Conservation (phyloP, 176 grass and related monocot species). For the Cenchrus fungigraminus region DNA sequence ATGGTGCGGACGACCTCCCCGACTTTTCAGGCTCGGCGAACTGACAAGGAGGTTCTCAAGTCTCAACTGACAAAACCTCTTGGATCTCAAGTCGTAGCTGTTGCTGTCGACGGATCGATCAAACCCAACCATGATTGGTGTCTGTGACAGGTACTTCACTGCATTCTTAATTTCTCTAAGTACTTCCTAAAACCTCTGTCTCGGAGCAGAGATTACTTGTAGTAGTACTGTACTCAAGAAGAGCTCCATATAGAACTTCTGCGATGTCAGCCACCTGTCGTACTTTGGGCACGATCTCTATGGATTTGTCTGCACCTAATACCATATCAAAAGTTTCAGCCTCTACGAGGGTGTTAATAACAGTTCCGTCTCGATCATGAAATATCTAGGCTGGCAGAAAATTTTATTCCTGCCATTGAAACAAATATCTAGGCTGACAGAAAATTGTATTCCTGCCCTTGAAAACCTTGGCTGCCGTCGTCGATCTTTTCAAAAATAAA, state of each 20-base stretch:
- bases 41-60: background rate
- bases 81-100: background rate
- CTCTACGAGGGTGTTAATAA: background rate
- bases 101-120: background rate
- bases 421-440: background rate
- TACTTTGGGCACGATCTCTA: background rate
- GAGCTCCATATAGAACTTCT: background rate
- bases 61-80: background rate
- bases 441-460: background rate
- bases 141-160: background rate
- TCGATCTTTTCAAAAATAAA: too few relatives aligned
- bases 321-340: background rate
- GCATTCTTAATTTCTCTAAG: background rate
- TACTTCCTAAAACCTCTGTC: background rate
- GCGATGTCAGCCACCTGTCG: background rate
- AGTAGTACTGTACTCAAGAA: background rate
- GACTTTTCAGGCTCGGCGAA: constrained; percentile 36
- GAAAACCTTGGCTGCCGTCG: background rate
- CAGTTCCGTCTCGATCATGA: background rate
- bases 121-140: background rate
- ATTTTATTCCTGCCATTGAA: background rate
- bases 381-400: background rate
- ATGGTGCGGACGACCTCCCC: background rate
- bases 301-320: background rate
- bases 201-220: too few relatives aligned